phyloP scores from a whole-genome alignment of 2,329 filamentous ascomycete species.

The Elsinoe fawcettii region DNA sequence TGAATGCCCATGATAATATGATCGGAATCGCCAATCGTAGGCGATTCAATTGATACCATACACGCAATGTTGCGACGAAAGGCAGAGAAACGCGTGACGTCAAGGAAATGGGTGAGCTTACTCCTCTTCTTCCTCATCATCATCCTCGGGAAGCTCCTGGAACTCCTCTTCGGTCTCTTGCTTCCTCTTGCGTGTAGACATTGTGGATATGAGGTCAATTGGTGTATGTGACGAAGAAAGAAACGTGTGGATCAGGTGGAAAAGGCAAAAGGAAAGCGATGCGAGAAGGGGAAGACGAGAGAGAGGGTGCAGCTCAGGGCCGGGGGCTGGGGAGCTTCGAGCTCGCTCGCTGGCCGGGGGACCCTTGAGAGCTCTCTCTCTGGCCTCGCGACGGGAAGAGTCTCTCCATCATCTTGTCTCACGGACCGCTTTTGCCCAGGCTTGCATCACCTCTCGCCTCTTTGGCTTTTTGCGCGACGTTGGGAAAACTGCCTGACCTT shows the following conservation, averaged over 20 bases:
- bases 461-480: neutral
- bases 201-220: constrained; percentile 11
- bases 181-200: constrained; percentile 40
- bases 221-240: neutral
- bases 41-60: constrained; percentile 4
- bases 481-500: neutral
- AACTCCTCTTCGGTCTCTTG: constrained; percentile 38
- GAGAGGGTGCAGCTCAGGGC: neutral
- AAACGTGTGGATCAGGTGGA: neutral
- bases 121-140: constrained; percentile 37
- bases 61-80: neutral
- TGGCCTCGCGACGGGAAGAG: neutral
- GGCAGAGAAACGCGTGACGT: constrained; percentile 5
- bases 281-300: neutral
- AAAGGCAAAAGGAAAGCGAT: neutral
- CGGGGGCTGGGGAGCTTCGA: neutral
- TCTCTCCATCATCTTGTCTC: constrained; percentile 1
- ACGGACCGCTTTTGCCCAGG: constrained; percentile 9
- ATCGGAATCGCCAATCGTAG: neutral
- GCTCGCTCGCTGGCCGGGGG: constrained; percentile 12
- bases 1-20: neutral
- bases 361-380: constrained; percentile 3
- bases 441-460: constrained; percentile 1
- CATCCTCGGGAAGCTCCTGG: constrained; percentile 37
- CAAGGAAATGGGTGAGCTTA: constrained; percentile 25